Percentiles rank a stretch among this genome's conserved stretches.
Evolutionary conservation across 2,329 filamentous ascomycete species (phyloP).

Genomic region (Fusarium tuaranense): DNA sequence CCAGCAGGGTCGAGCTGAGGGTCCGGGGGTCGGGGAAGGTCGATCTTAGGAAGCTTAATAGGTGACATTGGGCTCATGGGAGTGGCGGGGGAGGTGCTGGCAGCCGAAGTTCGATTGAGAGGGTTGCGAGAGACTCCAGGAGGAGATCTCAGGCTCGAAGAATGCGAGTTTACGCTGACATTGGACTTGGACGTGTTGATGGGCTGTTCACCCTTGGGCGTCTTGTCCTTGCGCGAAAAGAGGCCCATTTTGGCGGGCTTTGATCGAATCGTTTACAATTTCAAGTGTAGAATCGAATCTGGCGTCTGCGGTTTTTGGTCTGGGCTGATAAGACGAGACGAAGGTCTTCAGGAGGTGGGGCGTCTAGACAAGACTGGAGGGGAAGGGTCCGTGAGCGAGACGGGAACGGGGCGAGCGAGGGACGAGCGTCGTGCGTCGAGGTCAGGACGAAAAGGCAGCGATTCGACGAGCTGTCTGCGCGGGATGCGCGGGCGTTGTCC

Average conservation of each 20-base stretch:
- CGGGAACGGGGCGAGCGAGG: slow-evolving; percentile 29
- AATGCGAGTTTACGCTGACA: slow-evolving; percentile 63
- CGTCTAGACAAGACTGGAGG: slow-evolving; percentile 34
- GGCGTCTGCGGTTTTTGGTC: slow-evolving; percentile 23
- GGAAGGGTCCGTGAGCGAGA: slow-evolving; percentile 38
- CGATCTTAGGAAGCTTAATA: slow-evolving; percentile 75
- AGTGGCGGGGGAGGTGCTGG: slow-evolving; percentile 60
- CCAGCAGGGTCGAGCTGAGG: slow-evolving; percentile 88
- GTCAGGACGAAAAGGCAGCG: slow-evolving; percentile 38
- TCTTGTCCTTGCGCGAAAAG: slow-evolving; percentile 67
- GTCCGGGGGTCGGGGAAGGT: slow-evolving; percentile 87
- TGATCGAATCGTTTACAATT: not conserved
- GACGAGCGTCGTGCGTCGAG: slow-evolving; percentile 41
- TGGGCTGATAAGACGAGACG: slow-evolving; percentile 39
- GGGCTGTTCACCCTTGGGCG: slow-evolving; percentile 56
- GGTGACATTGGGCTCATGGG: slow-evolving; percentile 65
- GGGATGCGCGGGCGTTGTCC: slow-evolving; percentile 29
- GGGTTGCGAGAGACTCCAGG: slow-evolving; percentile 43
- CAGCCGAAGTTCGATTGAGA: slow-evolving; percentile 64
- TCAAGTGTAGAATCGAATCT: slow-evolving; percentile 1
- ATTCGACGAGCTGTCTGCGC: slow-evolving; percentile 28
- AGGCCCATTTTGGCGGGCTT: slow-evolving; percentile 61
- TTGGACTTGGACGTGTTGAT: slow-evolving; percentile 61
- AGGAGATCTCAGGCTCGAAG: slow-evolving; percentile 54
- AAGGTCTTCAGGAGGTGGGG: slow-evolving; percentile 39